These are phyloP conservation scores for Cunninghamia lanceolata DNA, from an alignment of 75 land plant species.

Conservation along the genomic window DNA sequence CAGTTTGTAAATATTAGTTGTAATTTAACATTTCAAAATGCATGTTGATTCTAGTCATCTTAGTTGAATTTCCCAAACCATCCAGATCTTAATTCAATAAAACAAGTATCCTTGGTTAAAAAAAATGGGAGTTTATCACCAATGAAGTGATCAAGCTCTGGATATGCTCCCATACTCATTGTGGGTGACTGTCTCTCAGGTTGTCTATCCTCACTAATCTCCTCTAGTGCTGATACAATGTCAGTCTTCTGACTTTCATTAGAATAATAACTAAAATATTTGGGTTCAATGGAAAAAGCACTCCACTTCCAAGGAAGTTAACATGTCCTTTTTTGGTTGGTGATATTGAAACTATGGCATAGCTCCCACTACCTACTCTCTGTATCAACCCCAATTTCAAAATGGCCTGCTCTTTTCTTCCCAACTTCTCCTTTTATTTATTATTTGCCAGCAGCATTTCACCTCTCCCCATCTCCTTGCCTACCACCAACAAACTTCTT, in stretches of 20 bases:
- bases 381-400: too few species aligned
- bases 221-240: conserved; percentile 45
- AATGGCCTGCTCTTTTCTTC: background rate
- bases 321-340: background rate
- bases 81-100: too few species aligned
- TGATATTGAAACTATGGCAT: background rate
- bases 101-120: too few species aligned
- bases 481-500: too few species aligned
- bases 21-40: too few species aligned
- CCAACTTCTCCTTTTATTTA: too few species aligned
- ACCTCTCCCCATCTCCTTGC: too few species aligned
- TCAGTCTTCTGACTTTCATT: conserved; percentile 58
- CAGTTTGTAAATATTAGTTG: too few species aligned
- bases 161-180: conserved; percentile 51
- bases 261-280: background rate
- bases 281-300: background rate
- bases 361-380: background rate
- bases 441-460: too few species aligned
- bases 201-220: conserved; percentile 29
- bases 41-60: too few species aligned
- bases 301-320: background rate
- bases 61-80: too few species aligned
- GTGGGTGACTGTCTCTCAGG: background rate
- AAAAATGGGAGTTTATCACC: too few species aligned
- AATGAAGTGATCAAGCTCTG: conserved; percentile 89